A percentile compares a stretch with the other conserved stretches of the same genome.
Conservation (phyloP, 257 asterid species). For the Striga asiatica region DNA sequence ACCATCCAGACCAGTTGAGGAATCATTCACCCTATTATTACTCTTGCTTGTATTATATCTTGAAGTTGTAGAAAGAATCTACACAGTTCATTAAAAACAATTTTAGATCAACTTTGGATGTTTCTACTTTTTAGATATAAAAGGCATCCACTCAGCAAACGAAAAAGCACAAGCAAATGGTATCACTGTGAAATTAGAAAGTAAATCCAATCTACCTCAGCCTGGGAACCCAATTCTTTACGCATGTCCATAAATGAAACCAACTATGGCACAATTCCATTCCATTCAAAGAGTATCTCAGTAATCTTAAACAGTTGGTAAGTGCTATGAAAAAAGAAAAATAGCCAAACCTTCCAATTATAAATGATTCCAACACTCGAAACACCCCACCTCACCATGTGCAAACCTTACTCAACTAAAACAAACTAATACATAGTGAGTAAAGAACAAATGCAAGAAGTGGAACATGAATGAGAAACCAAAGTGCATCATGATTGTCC, state of each 20-base stretch:
- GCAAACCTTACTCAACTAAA: neutral
- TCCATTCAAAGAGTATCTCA: slow-evolving; percentile 4
- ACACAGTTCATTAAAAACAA: slow-evolving; percentile 16
- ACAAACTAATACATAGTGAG: neutral
- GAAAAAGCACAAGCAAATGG: slow-evolving; percentile 1
- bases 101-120: slow-evolving; percentile 3
- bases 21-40: slow-evolving; percentile 35
- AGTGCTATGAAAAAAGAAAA: neutral
- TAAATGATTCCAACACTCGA: slow-evolving; percentile 1
- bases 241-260: neutral
- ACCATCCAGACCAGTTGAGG: slow-evolving; percentile 55
- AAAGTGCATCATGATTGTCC: no score
- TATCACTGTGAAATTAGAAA: slow-evolving; percentile 4
- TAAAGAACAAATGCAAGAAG: neutral
- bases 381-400: neutral
- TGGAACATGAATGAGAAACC: neutral
- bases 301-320: neutral
- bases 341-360: neutral
- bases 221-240: neutral
- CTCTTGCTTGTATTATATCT: slow-evolving; percentile 37
- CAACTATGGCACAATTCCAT: neutral
- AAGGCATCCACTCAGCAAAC: slow-evolving; percentile 2
- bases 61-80: slow-evolving; percentile 79
- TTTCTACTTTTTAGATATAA: neutral
- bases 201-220: neutral